Evolutionary conservation across 108 stramenopile species (phyloP).

Genomic region (Chaetoceros tenuissimus): DNA sequence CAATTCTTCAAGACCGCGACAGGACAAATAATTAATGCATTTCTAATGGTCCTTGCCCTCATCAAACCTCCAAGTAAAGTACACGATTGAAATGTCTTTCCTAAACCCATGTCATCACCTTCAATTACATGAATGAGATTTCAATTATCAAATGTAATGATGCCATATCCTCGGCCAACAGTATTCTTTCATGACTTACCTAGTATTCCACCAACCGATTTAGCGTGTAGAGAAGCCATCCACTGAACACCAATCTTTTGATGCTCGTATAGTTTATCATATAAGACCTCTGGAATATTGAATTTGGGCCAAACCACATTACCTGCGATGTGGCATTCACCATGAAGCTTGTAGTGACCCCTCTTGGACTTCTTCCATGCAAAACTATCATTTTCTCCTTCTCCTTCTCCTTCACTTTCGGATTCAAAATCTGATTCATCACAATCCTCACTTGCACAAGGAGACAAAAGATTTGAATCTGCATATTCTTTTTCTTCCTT

Average conservation of each 20-base stretch:
- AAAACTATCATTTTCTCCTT: neutral
- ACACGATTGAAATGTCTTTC: slow-evolving; percentile 65
- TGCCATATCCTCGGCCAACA: slow-evolving; percentile 2
- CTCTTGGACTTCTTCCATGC: neutral
- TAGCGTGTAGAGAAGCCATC: slow-evolving; percentile 75
- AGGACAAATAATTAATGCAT: slow-evolving; percentile 67
- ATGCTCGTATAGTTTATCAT: slow-evolving; percentile 60
- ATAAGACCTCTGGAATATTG: slow-evolving; percentile 35
- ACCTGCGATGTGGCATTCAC: neutral
- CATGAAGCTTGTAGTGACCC: neutral
- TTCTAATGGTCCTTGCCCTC: slow-evolving; percentile 52
- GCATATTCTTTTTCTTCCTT: too few species aligned
- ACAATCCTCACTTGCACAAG: too few species aligned
- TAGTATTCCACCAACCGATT: slow-evolving; percentile 83
- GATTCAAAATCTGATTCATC: too few species aligned
- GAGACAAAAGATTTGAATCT: too few species aligned
- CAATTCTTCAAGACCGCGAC: slow-evolving; percentile 57
- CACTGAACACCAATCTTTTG: slow-evolving; percentile 87
- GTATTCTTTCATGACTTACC: slow-evolving; percentile 71
- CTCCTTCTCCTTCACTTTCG: too few species aligned
- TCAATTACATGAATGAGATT: neutral
- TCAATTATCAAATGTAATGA: neutral
- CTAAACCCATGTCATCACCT: slow-evolving; percentile 44
- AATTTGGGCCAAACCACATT: slow-evolving; percentile 41
- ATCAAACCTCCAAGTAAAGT: slow-evolving; percentile 60